These are phyloP conservation scores for Wickerhamomyces tratensis DNA, from an alignment of 805 yeast species.

Conservation along the genomic window DNA sequence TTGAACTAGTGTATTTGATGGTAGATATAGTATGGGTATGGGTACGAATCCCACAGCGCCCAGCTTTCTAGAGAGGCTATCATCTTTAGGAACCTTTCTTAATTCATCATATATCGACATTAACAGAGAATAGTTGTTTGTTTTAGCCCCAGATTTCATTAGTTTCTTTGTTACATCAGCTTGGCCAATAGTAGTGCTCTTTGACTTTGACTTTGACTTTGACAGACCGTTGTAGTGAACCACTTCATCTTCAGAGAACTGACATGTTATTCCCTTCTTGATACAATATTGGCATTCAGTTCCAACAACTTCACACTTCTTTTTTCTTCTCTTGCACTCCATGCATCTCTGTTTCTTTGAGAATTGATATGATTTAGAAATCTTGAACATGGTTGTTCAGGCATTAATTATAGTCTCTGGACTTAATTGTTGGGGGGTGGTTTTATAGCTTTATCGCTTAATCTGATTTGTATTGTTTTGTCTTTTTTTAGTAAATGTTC, in stretches of 20 bases:
- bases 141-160: not conserved
- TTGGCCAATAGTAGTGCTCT: not conserved
- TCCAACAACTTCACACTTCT: constrained; percentile 2
- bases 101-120: not conserved
- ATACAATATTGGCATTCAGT: constrained; percentile 1
- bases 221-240: not conserved
- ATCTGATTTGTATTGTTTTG: no score
- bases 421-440: no score
- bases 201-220: constrained; percentile 2
- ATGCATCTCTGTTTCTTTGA: not conserved
- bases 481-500: no score
- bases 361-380: not conserved
- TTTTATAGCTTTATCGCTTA: no score
- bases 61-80: not conserved
- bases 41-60: not conserved
- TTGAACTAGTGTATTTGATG: not conserved
- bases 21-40: not conserved
- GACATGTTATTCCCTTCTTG: constrained; percentile 6
- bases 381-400: not conserved
- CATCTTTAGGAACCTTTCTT: not conserved
- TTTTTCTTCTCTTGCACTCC: constrained; percentile 7
- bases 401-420: no score
- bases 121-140: not conserved
- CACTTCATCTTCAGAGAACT: constrained; percentile 1
- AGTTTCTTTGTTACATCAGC: not conserved